Conservation (phyloP, 1,284 basidiomycete species). For the Mycosarcoma mackinlayi region DNA sequence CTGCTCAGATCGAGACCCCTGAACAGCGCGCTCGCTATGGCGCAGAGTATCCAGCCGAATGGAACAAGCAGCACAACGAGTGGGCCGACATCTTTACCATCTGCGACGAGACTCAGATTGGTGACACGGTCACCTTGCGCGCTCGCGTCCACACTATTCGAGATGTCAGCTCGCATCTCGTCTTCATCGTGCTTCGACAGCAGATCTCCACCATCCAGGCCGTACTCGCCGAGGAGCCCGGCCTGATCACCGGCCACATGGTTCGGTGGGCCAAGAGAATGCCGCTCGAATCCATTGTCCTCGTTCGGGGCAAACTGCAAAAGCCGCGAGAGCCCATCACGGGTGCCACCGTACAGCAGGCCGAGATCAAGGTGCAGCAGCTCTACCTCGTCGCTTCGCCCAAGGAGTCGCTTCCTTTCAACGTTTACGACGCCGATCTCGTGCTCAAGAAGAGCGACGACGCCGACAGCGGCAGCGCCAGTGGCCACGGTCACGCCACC, state of each 20-base stretch:
- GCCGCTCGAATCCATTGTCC: constrained; percentile 58
- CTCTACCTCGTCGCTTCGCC: constrained; percentile 53
- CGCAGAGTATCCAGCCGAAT: constrained; percentile 32
- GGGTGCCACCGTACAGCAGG: constrained; percentile 51
- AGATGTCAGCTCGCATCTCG: constrained; percentile 56
- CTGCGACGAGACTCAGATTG: constrained; percentile 34
- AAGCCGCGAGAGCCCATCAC: constrained; percentile 56
- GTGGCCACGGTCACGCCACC: constrained; percentile 9
- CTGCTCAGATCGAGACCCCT: constrained; percentile 51
- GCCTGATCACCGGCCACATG: constrained; percentile 57
- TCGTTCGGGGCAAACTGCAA: constrained; percentile 57
- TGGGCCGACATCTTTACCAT: constrained; percentile 37
- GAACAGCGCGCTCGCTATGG: constrained; percentile 60
- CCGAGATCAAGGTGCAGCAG: constrained; percentile 61
- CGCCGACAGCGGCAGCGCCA: constrained; percentile 25
- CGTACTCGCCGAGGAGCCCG: constrained; percentile 52
- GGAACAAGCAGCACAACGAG: constrained; percentile 37
- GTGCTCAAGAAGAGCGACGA: constrained; percentile 48
- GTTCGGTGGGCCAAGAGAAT: constrained; percentile 61
- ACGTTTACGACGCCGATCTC: constrained; percentile 62
- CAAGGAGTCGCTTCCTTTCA: constrained; percentile 60
- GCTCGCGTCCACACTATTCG: constrained; percentile 63
- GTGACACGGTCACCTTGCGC: constrained; percentile 47
- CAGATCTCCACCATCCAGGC: constrained; percentile 61
- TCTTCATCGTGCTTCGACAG: constrained; percentile 63